Conservation (phyloP, 345 rosid genomes). For the Eucalyptus pauciflora region DNA sequence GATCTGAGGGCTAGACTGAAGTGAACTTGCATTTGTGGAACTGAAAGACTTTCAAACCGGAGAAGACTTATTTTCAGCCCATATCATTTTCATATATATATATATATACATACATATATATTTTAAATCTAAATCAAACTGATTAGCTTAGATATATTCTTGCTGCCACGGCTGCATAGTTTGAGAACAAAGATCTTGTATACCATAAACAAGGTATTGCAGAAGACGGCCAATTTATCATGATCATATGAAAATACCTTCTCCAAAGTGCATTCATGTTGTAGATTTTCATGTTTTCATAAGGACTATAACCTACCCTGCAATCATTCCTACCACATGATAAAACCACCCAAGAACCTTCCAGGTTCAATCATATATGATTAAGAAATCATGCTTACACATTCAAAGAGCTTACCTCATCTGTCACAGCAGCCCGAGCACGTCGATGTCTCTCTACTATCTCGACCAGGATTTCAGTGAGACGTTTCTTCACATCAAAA, state of each 20-base stretch:
- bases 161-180: neutral
- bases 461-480: slow-evolving; percentile 54
- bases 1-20: neutral
- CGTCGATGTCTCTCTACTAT: slow-evolving; percentile 70
- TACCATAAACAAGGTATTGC: neutral
- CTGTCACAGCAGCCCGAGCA: slow-evolving; percentile 79
- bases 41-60: neutral
- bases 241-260: neutral
- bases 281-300: neutral
- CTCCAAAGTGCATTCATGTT: neutral
- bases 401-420: slow-evolving; percentile 39
- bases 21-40: neutral
- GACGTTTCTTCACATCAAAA: slow-evolving; percentile 71
- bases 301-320: neutral
- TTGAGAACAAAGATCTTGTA: neutral
- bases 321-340: neutral
- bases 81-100: neutral
- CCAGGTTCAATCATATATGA: neutral
- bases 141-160: neutral
- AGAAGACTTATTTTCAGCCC: neutral
- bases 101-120: too few relatives aligned
- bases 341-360: neutral
- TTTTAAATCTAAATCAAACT: neutral
- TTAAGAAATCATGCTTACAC: neutral
- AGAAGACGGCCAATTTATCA: neutral